These are phyloP conservation scores for Bruguiera sexangula DNA, from an alignment of 345 rosid species.

Conservation along the genomic window DNA sequence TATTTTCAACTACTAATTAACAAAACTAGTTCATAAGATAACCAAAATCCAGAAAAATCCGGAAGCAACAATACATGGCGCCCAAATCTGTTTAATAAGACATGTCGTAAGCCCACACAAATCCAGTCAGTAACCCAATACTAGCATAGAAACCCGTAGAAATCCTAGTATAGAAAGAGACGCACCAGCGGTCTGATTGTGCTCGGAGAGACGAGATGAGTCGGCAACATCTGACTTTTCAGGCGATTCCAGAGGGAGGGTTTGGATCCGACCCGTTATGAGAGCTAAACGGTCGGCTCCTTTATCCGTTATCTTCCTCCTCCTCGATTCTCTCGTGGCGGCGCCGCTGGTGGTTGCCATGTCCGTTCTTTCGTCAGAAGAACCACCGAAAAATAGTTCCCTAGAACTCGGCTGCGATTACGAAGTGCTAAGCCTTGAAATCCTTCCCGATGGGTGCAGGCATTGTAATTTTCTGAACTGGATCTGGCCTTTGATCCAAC, in stretches of 20 bases:
- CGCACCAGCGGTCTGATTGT: constrained; percentile 32
- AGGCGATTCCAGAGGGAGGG: constrained; percentile 33
- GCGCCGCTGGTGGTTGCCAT: constrained; percentile 42
- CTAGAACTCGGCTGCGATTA: too few relatives aligned
- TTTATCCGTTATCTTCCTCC: constrained; percentile 67
- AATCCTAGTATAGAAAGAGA: not conserved
- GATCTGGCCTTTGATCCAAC: too few relatives aligned
- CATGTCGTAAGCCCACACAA: too few relatives aligned
- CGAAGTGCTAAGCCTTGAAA: too few relatives aligned
- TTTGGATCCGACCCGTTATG: constrained; percentile 56
- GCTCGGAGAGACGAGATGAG: constrained; percentile 25
- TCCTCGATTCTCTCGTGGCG: constrained; percentile 58
- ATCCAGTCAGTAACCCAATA: not conserved
- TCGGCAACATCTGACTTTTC: constrained; percentile 7
- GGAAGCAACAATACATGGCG: too few relatives aligned
- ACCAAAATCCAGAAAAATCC: too few relatives aligned
- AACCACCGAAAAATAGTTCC: not conserved
- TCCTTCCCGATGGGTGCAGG: too few relatives aligned
- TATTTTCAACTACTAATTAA: too few relatives aligned
- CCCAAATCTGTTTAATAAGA: too few relatives aligned
- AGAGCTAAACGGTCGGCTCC: constrained; percentile 85
- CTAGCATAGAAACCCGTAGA: too few relatives aligned
- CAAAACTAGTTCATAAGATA: too few relatives aligned
- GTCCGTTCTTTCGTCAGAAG: not conserved
- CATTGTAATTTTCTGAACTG: too few relatives aligned